A percentile compares a stretch with the other conserved stretches of the same genome.
Conservation (phyloP, 2,329 filamentous ascomycete genomes). For the Trichoderma atrobrunneum region DNA sequence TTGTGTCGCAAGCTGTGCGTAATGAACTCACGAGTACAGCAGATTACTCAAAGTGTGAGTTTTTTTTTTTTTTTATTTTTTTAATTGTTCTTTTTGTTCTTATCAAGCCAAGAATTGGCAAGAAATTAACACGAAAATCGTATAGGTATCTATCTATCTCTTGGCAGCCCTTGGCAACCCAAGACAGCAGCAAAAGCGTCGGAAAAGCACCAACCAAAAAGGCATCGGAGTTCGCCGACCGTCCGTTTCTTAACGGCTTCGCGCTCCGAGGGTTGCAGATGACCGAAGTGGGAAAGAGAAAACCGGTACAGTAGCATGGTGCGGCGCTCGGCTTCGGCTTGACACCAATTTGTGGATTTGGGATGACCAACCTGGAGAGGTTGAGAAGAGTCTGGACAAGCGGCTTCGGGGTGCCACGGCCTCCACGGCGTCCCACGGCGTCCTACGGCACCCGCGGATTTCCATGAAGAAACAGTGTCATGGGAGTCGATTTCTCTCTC, state of each 20-base stretch:
- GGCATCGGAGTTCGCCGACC: background rate
- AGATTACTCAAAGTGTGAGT: background rate
- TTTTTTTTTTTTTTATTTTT: background rate
- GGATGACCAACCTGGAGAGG: background rate
- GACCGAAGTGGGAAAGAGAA: background rate
- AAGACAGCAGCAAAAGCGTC: background rate
- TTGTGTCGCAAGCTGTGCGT: background rate
- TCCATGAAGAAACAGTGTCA: background rate
- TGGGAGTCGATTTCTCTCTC: background rate
- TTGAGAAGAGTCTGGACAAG: background rate
- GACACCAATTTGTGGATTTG: background rate
- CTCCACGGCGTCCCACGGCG: background rate
- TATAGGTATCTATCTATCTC: background rate
- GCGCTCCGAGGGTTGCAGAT: background rate
- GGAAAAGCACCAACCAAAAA: background rate
- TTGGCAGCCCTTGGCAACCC: background rate
- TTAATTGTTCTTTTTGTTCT: background rate
- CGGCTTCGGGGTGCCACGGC: background rate
- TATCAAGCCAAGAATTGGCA: background rate
- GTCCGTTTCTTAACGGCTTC: background rate
- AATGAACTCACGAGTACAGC: no score
- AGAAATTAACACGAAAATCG: background rate
- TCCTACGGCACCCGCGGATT: background rate
- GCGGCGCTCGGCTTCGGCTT: conserved; percentile 8
- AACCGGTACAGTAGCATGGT: no score